Evolutionary conservation across 805 yeast species (phyloP).

Genomic region (Phaffomyces antillensis): DNA sequence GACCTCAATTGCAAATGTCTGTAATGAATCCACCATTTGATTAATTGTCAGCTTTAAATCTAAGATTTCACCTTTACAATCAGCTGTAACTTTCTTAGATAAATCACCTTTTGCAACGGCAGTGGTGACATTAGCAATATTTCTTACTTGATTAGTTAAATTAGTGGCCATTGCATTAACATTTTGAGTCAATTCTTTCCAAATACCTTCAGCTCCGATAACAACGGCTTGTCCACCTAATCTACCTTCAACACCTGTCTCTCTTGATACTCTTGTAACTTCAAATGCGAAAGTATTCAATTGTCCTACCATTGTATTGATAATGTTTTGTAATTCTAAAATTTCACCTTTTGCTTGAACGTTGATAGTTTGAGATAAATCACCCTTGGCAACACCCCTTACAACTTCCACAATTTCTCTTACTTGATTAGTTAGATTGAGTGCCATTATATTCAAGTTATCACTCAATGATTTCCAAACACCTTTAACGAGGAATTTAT

Average conservation of each 20-base stretch:
- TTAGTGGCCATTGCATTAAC: constrained; percentile 89
- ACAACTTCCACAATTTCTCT: constrained; percentile 86
- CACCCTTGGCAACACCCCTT: constrained; percentile 89
- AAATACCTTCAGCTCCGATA: constrained; percentile 77
- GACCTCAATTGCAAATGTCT: constrained; percentile 82
- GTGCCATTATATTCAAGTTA: constrained; percentile 84
- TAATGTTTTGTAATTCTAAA: constrained; percentile 73
- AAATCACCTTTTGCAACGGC: constrained; percentile 88
- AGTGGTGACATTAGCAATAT: constrained; percentile 79
- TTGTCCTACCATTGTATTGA: constrained; percentile 86
- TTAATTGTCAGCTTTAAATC: constrained; percentile 82
- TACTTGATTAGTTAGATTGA: constrained; percentile 80
- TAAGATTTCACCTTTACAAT: constrained; percentile 84
- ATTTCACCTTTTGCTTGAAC: constrained; percentile 91
- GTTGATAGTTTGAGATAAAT: constrained; percentile 72
- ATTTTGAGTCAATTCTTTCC: constrained; percentile 84
- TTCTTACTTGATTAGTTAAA: constrained; percentile 81
- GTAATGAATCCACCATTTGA: constrained; percentile 88
- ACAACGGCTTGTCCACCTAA: constrained; percentile 85
- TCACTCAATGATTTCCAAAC: constrained; percentile 82
- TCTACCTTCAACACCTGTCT: constrained; percentile 83
- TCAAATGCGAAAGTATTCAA: constrained; percentile 82
- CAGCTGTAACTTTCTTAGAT: constrained; percentile 79
- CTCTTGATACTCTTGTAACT: constrained; percentile 82
- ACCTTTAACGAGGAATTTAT: constrained; percentile 47